Percentiles rank a stretch among this genome's conserved stretches.
phyloP scores from a whole-genome alignment of 768 basidiomycete genomes.

The Trametes coccinea region DNA sequence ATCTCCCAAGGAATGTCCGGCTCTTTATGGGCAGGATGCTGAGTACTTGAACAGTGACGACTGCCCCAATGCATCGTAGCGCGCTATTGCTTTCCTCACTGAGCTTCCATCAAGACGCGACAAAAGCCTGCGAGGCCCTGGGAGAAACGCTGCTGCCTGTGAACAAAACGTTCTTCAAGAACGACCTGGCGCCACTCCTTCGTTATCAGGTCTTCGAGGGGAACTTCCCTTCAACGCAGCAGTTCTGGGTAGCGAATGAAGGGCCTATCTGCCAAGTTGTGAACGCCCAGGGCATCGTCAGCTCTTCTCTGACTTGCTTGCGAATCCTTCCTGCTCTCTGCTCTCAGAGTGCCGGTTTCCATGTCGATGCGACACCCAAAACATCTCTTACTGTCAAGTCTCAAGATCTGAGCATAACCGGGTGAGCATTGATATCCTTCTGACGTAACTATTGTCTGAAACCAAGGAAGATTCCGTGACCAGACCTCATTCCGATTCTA shows the following conservation, averaged over 20 bases:
- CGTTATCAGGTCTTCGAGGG: constrained; percentile 27
- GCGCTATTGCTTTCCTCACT: constrained; percentile 22
- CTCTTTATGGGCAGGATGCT: too few species aligned
- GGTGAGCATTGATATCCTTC: constrained; percentile 14
- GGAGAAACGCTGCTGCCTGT: constrained; percentile 27
- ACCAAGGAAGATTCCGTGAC: constrained; percentile 41
- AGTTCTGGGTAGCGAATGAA: constrained; percentile 26
- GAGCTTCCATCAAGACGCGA: constrained; percentile 16
- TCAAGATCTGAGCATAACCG: constrained; percentile 26
- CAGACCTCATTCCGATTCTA: constrained; percentile 51
- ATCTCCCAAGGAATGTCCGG: too few species aligned
- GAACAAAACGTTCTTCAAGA: constrained; percentile 23
- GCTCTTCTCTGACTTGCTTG: constrained; percentile 18
- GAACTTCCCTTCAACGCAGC: constrained; percentile 16
- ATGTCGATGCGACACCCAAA: constrained; percentile 14
- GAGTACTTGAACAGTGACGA: constrained; percentile 11
- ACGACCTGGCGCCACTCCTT: constrained; percentile 25
- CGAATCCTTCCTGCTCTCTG: constrained; percentile 27
- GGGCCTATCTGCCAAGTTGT: constrained; percentile 25
- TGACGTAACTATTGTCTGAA: background rate
- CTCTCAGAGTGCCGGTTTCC: constrained; percentile 25
- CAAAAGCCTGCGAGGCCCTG: constrained; percentile 22
- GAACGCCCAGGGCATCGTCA: constrained; percentile 25
- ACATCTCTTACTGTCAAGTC: constrained; percentile 24
- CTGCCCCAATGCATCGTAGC: constrained; percentile 24